These are phyloP conservation scores for Exserohilum rostratum DNA, from an alignment of 2,329 filamentous ascomycete genomes.

Conservation along the genomic window DNA sequence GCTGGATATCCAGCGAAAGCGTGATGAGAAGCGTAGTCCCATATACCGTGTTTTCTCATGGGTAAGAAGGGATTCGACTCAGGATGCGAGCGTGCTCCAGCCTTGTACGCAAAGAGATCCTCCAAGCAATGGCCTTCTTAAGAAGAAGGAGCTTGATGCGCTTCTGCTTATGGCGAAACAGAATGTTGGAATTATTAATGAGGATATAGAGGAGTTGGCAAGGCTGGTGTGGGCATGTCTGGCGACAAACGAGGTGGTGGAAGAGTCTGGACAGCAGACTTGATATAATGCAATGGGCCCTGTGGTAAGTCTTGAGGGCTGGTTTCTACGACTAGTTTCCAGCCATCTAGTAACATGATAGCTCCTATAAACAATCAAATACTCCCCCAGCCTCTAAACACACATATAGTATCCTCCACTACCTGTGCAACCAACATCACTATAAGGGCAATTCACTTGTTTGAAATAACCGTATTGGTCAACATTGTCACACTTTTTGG, in stretches of 20 bases:
- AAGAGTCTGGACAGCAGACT: constrained; percentile 1
- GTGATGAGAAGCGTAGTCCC: neutral
- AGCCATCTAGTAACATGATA: too few relatives aligned
- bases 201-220: constrained; percentile 30
- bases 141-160: constrained; percentile 19
- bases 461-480: too few relatives aligned
- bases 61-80: neutral
- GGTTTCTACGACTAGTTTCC: too few relatives aligned
- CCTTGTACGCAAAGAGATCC: neutral
- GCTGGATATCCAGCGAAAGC: constrained; percentile 6
- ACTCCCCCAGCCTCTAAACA: too few relatives aligned
- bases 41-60: constrained; percentile 1
- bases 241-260: neutral
- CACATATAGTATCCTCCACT: too few relatives aligned
- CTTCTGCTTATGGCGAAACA: constrained; percentile 19
- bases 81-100: neutral
- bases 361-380: too few relatives aligned
- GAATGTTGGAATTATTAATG: constrained; percentile 22
- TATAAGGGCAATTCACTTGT: too few relatives aligned
- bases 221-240: constrained; percentile 14
- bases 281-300: neutral
- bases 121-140: neutral
- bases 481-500: too few relatives aligned
- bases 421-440: too few relatives aligned
- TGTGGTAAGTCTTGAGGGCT: too few relatives aligned